Percentiles rank a stretch among this genome's conserved stretches.
These are phyloP conservation scores for Camelina hispida DNA, from an alignment of 345 rosid species.

Conservation along the genomic window DNA sequence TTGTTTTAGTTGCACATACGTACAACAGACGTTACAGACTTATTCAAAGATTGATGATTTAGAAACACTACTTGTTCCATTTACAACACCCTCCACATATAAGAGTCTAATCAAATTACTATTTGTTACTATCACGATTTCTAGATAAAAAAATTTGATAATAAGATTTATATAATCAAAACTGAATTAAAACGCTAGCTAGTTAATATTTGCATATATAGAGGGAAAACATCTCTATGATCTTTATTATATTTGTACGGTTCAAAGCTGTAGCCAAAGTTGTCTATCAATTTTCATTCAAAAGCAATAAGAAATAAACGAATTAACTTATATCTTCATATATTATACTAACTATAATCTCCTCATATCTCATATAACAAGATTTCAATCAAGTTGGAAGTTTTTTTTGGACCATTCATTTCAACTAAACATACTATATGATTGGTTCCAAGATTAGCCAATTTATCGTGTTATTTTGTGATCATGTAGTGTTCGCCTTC, in stretches of 20 bases:
- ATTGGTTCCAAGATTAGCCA: neutral
- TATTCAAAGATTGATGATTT: conserved; percentile 25
- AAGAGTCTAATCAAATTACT: neutral
- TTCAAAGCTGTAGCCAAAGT: too few relatives aligned
- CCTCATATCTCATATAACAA: neutral
- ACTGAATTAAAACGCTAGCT: neutral
- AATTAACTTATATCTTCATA: too few relatives aligned
- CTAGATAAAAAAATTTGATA: neutral
- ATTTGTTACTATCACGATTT: neutral
- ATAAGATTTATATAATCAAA: neutral
- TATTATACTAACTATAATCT: too few relatives aligned
- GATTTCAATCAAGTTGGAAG: neutral
- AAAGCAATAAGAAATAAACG: too few relatives aligned
- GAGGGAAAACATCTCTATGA: neutral
- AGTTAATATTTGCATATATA: neutral
- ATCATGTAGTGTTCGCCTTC: too few relatives aligned
- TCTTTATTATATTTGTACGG: neutral
- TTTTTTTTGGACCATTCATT: neutral
- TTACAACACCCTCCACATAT: neutral
- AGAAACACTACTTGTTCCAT: conserved; percentile 12
- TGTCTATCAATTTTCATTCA: neutral
- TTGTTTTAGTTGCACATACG: conserved; percentile 15
- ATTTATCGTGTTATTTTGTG: neutral
- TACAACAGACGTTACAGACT: neutral
- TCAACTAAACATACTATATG: neutral